Conservation (phyloP, 78 protist genomes). For the Ministeria vibrans region DNA sequence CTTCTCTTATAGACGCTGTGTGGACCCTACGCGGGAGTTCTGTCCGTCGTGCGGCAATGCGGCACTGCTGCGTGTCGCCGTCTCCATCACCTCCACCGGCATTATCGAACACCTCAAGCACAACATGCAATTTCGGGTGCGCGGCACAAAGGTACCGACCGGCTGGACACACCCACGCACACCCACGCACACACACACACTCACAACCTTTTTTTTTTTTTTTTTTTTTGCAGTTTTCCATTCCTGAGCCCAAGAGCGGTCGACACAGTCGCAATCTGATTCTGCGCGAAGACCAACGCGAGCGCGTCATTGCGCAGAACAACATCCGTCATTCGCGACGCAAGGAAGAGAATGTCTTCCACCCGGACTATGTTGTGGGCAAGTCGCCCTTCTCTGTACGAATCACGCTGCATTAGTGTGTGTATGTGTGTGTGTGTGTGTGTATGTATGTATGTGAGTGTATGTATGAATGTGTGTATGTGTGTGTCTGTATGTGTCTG, state of each 20-base stretch:
- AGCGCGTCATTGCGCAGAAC: too few species aligned
- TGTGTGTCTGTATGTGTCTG: too few species aligned
- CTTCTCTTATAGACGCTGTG: conserved; percentile 22
- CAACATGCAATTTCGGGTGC: not conserved
- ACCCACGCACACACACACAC: conserved; percentile 23
- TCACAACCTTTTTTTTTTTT: conserved; percentile 14
- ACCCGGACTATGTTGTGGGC: too few species aligned
- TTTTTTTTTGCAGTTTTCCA: conserved; percentile 20
- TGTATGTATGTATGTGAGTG: too few species aligned
- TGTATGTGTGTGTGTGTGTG: too few species aligned
- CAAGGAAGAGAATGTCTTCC: too few species aligned
- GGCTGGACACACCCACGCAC: not conserved
- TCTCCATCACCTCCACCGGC: conserved; percentile 30
- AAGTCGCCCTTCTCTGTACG: too few species aligned
- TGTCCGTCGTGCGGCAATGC: conserved; percentile 61
- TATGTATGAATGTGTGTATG: too few species aligned
- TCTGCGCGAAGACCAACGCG: conserved; percentile 62
- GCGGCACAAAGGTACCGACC: conserved; percentile 6
- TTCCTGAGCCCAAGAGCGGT: conserved; percentile 59
- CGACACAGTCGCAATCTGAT: conserved; percentile 44
- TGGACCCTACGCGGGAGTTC: conserved; percentile 35
- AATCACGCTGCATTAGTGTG: too few species aligned
- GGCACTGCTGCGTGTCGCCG: conserved; percentile 32
- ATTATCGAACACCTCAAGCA: not conserved
- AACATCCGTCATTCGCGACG: too few species aligned